Base-by-base conservation (phyloP, 768 basidiomycete genomes). In the Termitomyces sp. region DNA sequence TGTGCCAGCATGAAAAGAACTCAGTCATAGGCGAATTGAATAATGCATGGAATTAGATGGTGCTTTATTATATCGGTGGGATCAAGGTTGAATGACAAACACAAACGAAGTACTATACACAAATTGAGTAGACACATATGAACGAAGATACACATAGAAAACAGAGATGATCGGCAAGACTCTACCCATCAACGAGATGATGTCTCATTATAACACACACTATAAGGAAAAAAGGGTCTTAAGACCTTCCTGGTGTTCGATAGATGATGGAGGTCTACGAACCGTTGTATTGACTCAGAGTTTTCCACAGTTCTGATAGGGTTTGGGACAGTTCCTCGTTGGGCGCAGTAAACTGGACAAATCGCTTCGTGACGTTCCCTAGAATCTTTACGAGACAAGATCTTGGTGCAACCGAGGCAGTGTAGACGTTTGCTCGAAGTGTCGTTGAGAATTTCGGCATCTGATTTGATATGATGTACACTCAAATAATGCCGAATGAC, bases 381-480 rank as follows among this genome's bases (percentile, higher is more conserved):
- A 5, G 60, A 57, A 43, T 61, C 60, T 19, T 57, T 61, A 10
- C 60, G 56, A 11, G 60, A 53, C 41, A 61, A n/a, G 3, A 60
- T 57, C 45, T 60, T 60, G 17, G 46, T 46, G 42, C 60, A 61
- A 21, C 56, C 56, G 2, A 57, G 53, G 45, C 60, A 60, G 21
- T 54, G 56, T n/a, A 51, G 26, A 12, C 60, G 56, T 19, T 55
- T 57, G 15, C 3, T 17, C 8, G 60, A 57, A n/a, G 38, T 55
- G 44, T 57, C 60, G 44, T 51, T 44, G 8, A 57, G 50, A 11
- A 60, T 57, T 41, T 61, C 56, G 7, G n/a, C 56, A 19, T 51
- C 38, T 3, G 56, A 42, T 33, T 57, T 50, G 17, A 42, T 26
- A 5, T 46, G 6, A 19, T 61, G 56, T 15, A 60, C 55, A 19